Percentiles rank a stretch among this genome's conserved stretches.
phyloP scores from a whole-genome alignment of 2,329 filamentous ascomycete species.

The Colletotrichum sp. region DNA sequence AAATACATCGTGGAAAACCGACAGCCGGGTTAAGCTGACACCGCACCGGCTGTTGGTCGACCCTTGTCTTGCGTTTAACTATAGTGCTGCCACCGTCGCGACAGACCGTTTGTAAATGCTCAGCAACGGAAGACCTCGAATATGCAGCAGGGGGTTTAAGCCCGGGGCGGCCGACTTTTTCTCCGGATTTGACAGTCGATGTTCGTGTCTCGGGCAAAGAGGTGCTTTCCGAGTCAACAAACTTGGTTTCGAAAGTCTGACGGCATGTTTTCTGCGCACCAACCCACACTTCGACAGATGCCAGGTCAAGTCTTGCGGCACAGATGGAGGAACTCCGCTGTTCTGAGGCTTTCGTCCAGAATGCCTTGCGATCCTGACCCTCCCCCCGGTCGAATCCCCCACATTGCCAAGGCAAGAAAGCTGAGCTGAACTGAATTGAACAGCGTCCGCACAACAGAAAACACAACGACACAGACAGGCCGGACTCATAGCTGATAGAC shows the following conservation, averaged over 20 bases:
- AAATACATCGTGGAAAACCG: background rate
- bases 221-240: background rate
- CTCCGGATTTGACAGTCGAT: background rate
- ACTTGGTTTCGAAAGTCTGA: conserved; percentile 7
- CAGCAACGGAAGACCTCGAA: background rate
- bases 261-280: background rate
- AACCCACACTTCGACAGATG: background rate
- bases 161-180: conserved; percentile 11
- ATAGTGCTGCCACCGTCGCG: background rate
- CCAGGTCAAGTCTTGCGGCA: background rate
- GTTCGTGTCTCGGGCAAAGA: background rate
- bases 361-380: background rate
- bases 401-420: background rate
- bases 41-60: conserved; percentile 3
- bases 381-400: background rate
- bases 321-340: conserved; percentile 3
- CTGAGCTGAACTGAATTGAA: background rate
- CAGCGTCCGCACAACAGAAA: background rate
- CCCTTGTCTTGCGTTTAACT: background rate
- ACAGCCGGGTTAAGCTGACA: conserved; percentile 2
- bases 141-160: conserved; percentile 8
- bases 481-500: background rate
- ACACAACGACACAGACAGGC: background rate
- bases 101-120: background rate
- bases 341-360: background rate